A percentile compares a stretch with the other conserved stretches of the same genome.
These are phyloP conservation scores for Sanchytrium tribonematis DNA, from an alignment of 371 early-diverging fungal species.

Conservation along the genomic window DNA sequence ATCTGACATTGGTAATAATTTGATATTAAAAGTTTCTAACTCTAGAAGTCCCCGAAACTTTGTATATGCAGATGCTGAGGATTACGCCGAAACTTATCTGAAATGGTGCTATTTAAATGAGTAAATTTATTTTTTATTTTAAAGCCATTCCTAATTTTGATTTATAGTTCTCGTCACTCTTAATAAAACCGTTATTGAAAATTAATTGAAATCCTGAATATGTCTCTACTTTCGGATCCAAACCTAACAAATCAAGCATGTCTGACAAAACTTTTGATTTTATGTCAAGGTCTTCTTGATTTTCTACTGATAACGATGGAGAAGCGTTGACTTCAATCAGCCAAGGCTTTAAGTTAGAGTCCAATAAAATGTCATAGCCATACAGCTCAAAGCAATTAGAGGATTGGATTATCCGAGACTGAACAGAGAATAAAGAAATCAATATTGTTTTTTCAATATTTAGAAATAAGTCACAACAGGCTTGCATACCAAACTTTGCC, in stretches of 20 bases:
- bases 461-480: constrained; percentile 17
- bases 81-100: background rate
- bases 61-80: background rate
- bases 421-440: constrained; percentile 20
- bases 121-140: background rate
- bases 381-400: constrained; percentile 30
- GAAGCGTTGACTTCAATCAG: constrained; percentile 26
- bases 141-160: background rate
- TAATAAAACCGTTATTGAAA: background rate
- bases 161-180: background rate
- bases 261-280: constrained; percentile 25
- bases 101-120: background rate
- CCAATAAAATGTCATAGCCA: constrained; percentile 28
- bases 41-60: background rate
- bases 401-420: constrained; percentile 29
- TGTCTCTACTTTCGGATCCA: constrained; percentile 10
- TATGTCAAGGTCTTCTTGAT: constrained; percentile 24
- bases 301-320: constrained; percentile 24
- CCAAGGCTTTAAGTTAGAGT: constrained; percentile 26
- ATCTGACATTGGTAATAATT: constrained; percentile 10
- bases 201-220: background rate
- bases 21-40: constrained; percentile 3
- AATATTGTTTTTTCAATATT: constrained; percentile 27
- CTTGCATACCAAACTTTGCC: constrained; percentile 15
- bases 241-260: constrained; percentile 21